Percentiles rank a stretch among this genome's conserved stretches.
phyloP scores from a whole-genome alignment of 2,329 filamentous ascomycete genomes.

The Chalara sp. region DNA sequence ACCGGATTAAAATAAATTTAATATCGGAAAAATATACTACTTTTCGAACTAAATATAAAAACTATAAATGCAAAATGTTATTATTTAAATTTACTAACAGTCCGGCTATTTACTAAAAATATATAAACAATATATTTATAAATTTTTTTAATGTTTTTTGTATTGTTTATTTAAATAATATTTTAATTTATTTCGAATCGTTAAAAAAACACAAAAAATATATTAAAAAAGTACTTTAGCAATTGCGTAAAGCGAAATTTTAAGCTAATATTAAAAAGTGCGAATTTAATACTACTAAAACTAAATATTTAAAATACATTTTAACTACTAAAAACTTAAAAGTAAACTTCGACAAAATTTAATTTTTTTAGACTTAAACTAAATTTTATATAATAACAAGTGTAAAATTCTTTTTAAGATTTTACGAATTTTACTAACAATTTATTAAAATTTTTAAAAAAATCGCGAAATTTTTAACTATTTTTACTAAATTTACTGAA shows the following conservation, averaged over 20 bases:
- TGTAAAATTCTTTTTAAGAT: no score
- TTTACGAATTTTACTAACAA: no score
- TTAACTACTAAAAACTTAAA: background rate
- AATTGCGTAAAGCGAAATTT: background rate
- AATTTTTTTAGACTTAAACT: no score
- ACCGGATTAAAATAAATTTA: background rate
- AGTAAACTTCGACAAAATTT: conserved; percentile 3
- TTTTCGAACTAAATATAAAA: background rate
- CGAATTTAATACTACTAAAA: background rate
- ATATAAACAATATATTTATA: conserved; percentile 7
- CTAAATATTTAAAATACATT: conserved; percentile 7
- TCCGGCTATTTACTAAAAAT: conserved; percentile 1
- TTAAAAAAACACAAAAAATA: no score
- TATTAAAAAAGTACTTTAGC: background rate
- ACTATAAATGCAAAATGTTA: conserved; percentile 1
- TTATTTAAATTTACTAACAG: conserved; percentile 4
- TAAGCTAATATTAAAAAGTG: conserved; percentile 5
- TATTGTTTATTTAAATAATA: background rate
- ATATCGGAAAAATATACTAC: background rate
- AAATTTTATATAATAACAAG: conserved; percentile 2
- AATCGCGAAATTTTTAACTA: background rate
- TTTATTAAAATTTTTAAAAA: no score
- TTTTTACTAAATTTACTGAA: background rate
- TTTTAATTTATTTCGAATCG: background rate
- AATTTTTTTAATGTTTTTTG: conserved; percentile 3